These are phyloP conservation scores for Daldinia caldariorum DNA, from an alignment of 495 filamentous ascomycete genomes.

Conservation along the genomic window DNA sequence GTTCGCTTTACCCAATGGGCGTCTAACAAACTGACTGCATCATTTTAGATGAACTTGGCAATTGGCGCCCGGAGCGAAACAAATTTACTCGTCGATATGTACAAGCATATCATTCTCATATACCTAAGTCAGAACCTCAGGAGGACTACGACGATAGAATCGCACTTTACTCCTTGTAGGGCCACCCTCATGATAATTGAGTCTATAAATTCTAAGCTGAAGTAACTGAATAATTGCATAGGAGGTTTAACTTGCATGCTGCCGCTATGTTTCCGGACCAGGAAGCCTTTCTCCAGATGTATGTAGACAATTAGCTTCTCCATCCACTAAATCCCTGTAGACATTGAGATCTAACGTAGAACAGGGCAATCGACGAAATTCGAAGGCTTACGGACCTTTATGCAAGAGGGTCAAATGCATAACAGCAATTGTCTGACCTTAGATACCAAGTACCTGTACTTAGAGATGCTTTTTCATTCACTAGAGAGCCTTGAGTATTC, in stretches of 20 bases:
- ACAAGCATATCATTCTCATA: conserved; percentile 1
- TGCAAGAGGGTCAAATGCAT: not conserved
- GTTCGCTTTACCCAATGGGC: not conserved
- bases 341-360: no score
- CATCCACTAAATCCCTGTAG: not conserved
- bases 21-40: not conserved
- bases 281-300: not conserved
- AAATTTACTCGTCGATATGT: conserved; percentile 3
- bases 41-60: conserved; percentile 7
- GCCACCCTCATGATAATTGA: not conserved
- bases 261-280: not conserved
- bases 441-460: no score
- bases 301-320: not conserved
- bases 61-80: conserved; percentile 7
- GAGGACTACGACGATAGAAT: conserved; percentile 20
- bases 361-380: not conserved
- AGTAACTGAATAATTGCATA: not conserved
- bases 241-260: not conserved
- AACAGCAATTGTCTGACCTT: not conserved
- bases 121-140: conserved; percentile 45
- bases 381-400: not conserved
- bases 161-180: conserved; percentile 13
- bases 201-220: not conserved
- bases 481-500: no score
- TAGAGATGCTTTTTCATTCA: no score